A percentile compares a stretch with the other conserved stretches of the same genome.
phyloP scores from a whole-genome alignment of 148 eudicot genomes.

The Cornus kousa region DNA sequence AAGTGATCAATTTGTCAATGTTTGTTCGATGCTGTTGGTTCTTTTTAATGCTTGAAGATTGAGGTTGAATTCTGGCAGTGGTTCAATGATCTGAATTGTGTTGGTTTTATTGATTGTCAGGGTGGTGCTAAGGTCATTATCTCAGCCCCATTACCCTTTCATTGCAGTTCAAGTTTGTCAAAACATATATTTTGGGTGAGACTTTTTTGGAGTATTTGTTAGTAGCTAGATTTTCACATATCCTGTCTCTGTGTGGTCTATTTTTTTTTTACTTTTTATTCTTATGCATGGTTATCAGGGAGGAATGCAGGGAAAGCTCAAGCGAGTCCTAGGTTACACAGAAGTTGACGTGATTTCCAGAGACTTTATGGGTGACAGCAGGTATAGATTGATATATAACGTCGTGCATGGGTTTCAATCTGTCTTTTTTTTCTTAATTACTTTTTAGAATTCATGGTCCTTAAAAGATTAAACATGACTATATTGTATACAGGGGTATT shows the following conservation, averaged over 20 bases:
- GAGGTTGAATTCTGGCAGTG: background rate
- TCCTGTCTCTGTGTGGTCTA: no score
- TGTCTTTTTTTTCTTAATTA: no score
- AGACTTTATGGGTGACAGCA: slow-evolving; percentile 67
- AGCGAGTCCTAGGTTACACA: slow-evolving; percentile 70
- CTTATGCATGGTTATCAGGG: slow-evolving; percentile 30
- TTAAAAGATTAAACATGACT: no score
- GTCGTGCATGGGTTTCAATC: background rate
- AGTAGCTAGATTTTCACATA: background rate
- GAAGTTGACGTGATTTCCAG: slow-evolving; percentile 75
- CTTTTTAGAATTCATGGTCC: no score
- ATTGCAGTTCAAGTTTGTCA: no score
- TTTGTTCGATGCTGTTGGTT: no score
- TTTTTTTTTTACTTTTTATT: background rate
- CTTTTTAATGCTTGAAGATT: background rate
- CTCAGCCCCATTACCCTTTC: slow-evolving; percentile 52
- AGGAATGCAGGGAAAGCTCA: slow-evolving; percentile 66
- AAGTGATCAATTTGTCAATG: no score
- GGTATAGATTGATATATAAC: slow-evolving; percentile 26
- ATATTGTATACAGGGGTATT: no score
- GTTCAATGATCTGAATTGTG: background rate
- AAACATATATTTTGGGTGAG: background rate
- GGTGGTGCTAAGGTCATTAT: slow-evolving; percentile 71
- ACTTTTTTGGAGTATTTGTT: background rate
- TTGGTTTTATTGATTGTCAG: slow-evolving; percentile 20